Conservation (phyloP, 1,284 basidiomycete species). For the Vanrija sp. region DNA sequence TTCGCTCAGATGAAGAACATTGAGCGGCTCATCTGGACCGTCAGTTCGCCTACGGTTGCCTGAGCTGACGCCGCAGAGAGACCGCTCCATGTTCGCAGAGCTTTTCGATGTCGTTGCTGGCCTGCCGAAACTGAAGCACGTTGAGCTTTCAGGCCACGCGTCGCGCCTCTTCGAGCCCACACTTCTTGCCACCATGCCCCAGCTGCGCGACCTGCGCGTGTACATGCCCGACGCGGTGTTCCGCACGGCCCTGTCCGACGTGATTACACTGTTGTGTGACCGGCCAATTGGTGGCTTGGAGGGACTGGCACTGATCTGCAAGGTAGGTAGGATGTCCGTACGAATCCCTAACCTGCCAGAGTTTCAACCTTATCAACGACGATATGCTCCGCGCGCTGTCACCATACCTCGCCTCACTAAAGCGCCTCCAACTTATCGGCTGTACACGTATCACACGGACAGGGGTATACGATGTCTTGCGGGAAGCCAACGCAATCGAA, state of each 20-base stretch:
- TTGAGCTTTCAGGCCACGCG: constrained; percentile 46
- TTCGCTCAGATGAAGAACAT: constrained; percentile 37
- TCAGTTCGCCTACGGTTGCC: no score
- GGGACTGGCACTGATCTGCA: constrained; percentile 38
- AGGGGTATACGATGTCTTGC: constrained; percentile 33
- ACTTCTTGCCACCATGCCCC: constrained; percentile 24
- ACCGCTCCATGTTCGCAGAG: constrained; percentile 35
- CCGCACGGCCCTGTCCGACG: constrained; percentile 22
- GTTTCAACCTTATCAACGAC: constrained; percentile 36
- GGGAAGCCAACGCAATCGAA: constrained; percentile 22
- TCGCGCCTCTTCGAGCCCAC: constrained; percentile 34
- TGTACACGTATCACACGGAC: constrained; percentile 31
- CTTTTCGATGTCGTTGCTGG: constrained; percentile 32
- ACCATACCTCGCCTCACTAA: constrained; percentile 24
- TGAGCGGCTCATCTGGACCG: constrained; percentile 44
- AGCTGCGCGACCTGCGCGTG: constrained; percentile 39
- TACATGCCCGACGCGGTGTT: constrained; percentile 44
- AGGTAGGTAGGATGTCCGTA: no score
- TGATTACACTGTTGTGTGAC: constrained; percentile 19
- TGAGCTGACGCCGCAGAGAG: constrained; percentile 27
- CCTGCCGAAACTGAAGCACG: constrained; percentile 22
- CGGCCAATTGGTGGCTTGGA: constrained; percentile 28
- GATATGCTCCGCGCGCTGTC: constrained; percentile 28
- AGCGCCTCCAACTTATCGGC: constrained; percentile 40
- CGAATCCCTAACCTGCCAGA: constrained; percentile 23